These are phyloP conservation scores for Lentinus polychrous DNA, from an alignment of 1,284 basidiomycete genomes.

Conservation along the genomic window DNA sequence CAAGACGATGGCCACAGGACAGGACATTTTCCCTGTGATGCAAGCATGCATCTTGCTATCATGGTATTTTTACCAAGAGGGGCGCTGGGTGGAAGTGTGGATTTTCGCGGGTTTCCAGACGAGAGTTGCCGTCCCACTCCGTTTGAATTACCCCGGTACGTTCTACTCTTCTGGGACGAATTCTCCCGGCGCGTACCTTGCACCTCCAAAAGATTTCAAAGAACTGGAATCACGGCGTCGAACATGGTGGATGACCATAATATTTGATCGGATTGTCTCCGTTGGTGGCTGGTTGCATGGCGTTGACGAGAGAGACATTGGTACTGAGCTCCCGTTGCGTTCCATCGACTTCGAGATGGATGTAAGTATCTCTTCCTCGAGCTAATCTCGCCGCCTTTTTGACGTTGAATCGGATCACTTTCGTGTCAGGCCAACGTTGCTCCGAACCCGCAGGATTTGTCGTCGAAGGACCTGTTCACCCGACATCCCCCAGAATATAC, in stretches of 20 bases:
- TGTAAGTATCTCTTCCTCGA: slow-evolving; percentile 34
- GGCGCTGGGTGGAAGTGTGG: slow-evolving; percentile 86
- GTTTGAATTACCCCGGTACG: slow-evolving; percentile 76
- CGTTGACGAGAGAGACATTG: slow-evolving; percentile 73
- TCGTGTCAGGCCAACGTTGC: slow-evolving; percentile 42
- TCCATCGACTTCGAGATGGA: slow-evolving; percentile 67
- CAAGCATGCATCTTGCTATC: slow-evolving; percentile 79
- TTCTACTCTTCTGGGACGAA: slow-evolving; percentile 58
- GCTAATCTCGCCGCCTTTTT: slow-evolving; percentile 1
- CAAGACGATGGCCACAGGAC: slow-evolving; percentile 76
- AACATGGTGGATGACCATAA: slow-evolving; percentile 83
- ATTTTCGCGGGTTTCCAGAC: slow-evolving; percentile 81
- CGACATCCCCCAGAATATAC: slow-evolving; percentile 68
- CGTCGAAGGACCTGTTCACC: slow-evolving; percentile 54
- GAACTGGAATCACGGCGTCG: slow-evolving; percentile 72
- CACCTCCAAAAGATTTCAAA: slow-evolving; percentile 63
- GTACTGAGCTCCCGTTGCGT: slow-evolving; percentile 71
- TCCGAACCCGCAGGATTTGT: slow-evolving; percentile 67
- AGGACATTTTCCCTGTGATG: slow-evolving; percentile 77
- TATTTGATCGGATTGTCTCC: slow-evolving; percentile 78
- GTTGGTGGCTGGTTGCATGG: slow-evolving; percentile 86
- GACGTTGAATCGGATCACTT: slow-evolving; percentile 10
- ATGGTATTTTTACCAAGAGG: slow-evolving; percentile 85
- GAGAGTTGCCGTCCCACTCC: slow-evolving; percentile 76
- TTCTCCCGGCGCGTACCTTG: slow-evolving; percentile 70